Conservation (phyloP, 2,329 filamentous ascomycete species). For the Apiospora aurea region DNA sequence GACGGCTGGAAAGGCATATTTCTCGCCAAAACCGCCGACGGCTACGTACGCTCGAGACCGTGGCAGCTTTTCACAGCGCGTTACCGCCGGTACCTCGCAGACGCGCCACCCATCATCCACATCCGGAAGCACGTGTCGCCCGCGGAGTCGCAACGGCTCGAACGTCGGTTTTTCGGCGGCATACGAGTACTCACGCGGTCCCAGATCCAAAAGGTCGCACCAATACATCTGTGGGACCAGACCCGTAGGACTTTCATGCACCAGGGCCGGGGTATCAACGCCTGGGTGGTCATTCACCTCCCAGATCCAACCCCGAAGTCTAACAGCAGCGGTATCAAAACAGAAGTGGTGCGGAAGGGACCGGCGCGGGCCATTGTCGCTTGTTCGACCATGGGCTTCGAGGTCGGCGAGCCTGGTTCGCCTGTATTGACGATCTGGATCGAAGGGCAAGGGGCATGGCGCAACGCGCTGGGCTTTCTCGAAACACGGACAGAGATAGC, state of each 20-base stretch:
- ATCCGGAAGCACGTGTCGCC: slow-evolving; percentile 3
- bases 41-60: slow-evolving; percentile 6
- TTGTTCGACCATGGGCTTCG: slow-evolving; percentile 15
- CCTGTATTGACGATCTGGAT: slow-evolving; percentile 7
- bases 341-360: not conserved
- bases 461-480: not conserved
- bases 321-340: not conserved
- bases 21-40: slow-evolving; percentile 21
- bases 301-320: not conserved
- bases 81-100: not conserved
- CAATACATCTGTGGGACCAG: slow-evolving; percentile 8
- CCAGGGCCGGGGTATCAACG: slow-evolving; percentile 13
- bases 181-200: not conserved
- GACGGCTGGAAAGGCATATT: slow-evolving; percentile 18
- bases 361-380: slow-evolving; percentile 9
- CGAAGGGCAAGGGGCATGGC: slow-evolving; percentile 13
- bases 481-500: slow-evolving; percentile 14
- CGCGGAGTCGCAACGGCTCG: slow-evolving; percentile 3
- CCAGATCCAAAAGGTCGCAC: slow-evolving; percentile 1
- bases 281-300: not conserved
- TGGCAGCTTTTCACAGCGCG: not conserved
- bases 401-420: not conserved
- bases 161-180: not conserved
- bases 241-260: not conserved
- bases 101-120: not conserved